Conservation (phyloP, 148 eudicot species). For the Mesembryanthemum crystallinum region DNA sequence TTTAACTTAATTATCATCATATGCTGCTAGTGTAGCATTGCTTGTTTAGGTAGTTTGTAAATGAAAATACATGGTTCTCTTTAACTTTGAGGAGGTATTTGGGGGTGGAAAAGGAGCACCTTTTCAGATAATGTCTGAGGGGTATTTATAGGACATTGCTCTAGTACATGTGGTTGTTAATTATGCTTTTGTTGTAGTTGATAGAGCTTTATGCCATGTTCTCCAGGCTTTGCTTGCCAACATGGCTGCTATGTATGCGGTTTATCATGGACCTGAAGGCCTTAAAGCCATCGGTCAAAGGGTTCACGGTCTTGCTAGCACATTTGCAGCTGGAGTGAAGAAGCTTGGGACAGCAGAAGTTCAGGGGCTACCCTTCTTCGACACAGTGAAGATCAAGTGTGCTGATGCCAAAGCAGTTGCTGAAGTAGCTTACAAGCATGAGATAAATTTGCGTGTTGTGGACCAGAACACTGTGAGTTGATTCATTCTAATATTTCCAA, state of each 20-base stretch:
- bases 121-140: not conserved
- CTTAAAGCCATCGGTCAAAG: conserved; percentile 87
- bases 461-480: conserved; percentile 74
- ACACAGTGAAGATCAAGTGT: conserved; percentile 87
- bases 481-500: not conserved
- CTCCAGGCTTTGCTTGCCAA: conserved; percentile 90
- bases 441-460: conserved; percentile 79
- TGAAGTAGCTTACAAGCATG: conserved; percentile 73
- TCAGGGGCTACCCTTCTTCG: conserved; percentile 74
- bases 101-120: not conserved
- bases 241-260: conserved; percentile 99
- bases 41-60: not conserved
- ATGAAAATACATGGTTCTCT: conserved; percentile 3
- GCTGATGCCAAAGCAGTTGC: conserved; percentile 70
- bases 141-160: not conserved
- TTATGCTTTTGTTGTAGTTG: not conserved
- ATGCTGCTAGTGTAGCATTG: not conserved
- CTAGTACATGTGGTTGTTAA: not conserved
- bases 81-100: not conserved
- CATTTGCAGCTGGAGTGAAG: conserved; percentile 83
- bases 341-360: conserved; percentile 89
- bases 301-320: conserved; percentile 91
- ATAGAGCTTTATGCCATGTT: conserved; percentile 16
- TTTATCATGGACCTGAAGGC: conserved; percentile 98
- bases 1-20: conserved; percentile 7